phyloP scores from a whole-genome alignment of 2,329 filamentous ascomycete species.

The Dendrostoma leiphaemia region DNA sequence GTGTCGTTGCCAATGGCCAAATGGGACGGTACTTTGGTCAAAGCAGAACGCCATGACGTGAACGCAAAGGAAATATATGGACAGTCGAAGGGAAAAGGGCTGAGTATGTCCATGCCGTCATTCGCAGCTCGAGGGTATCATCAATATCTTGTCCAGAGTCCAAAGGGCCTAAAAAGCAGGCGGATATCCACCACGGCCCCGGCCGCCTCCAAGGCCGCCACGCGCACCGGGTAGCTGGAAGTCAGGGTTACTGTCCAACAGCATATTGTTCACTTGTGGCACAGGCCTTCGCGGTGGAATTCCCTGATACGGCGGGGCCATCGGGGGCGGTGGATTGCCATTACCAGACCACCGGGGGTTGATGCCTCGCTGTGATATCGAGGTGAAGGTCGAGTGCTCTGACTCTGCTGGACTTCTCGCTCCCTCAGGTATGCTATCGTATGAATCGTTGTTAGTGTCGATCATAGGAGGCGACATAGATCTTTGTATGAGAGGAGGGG shows the following conservation, averaged over 20 bases:
- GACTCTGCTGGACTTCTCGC: constrained; percentile 72
- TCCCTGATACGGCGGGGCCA: constrained; percentile 32
- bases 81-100: constrained; percentile 3
- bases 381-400: constrained; percentile 84
- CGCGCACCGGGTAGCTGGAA: constrained; percentile 64
- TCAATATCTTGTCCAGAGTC: neutral
- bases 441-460: constrained; percentile 26
- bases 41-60: constrained; percentile 8
- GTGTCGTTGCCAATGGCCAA: too few relatives aligned
- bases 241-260: constrained; percentile 80
- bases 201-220: constrained; percentile 27
- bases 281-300: constrained; percentile 43
- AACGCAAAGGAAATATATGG: constrained; percentile 12
- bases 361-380: constrained; percentile 80
- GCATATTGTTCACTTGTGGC: constrained; percentile 62
- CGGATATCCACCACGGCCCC: constrained; percentile 9
- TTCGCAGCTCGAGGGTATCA: neutral
- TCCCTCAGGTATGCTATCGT: constrained; percentile 38
- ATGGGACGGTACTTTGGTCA: too few relatives aligned
- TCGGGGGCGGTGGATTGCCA: constrained; percentile 47
- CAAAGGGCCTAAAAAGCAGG: neutral
- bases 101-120: neutral
- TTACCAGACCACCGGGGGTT: constrained; percentile 77
- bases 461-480: constrained; percentile 29
- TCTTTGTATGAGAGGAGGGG: constrained; percentile 26